Evolutionary conservation across 176 grass and related monocot species (phyloP).

Genomic region (Typha latifolia): DNA sequence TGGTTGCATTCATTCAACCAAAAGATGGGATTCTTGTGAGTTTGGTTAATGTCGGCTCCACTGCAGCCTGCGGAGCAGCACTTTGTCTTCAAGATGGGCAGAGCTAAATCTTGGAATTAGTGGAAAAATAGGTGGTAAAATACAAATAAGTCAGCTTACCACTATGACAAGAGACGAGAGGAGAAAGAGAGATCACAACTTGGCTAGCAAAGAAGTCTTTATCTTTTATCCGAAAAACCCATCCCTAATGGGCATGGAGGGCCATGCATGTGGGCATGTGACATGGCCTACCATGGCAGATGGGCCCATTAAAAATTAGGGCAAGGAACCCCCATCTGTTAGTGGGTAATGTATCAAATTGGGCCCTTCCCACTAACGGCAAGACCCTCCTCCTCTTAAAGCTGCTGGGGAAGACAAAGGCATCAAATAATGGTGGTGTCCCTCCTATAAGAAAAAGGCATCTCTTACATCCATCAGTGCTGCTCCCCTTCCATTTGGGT

Average conservation of each 20-base stretch:
- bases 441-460: neutral
- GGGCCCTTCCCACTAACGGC: conserved; percentile 14
- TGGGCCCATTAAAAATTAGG: neutral
- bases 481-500: neutral
- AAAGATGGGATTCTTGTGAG: conserved; percentile 11
- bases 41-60: neutral
- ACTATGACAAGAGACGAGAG: no score
- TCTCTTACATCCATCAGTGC: neutral
- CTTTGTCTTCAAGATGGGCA: no score
- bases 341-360: neutral
- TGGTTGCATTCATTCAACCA: neutral
- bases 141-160: no score
- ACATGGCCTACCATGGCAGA: neutral
- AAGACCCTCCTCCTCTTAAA: neutral
- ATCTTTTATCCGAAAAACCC: no score
- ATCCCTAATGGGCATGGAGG: no score
- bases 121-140: no score
- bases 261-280: neutral
- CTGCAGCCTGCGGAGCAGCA: no score
- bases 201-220: no score
- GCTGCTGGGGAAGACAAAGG: neutral
- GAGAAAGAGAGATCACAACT: no score
- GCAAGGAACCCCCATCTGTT: neutral
- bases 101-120: no score
- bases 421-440: neutral